Evolutionary conservation across 1,284 basidiomycete species (phyloP).

Genomic region (Crepidotus sp.): DNA sequence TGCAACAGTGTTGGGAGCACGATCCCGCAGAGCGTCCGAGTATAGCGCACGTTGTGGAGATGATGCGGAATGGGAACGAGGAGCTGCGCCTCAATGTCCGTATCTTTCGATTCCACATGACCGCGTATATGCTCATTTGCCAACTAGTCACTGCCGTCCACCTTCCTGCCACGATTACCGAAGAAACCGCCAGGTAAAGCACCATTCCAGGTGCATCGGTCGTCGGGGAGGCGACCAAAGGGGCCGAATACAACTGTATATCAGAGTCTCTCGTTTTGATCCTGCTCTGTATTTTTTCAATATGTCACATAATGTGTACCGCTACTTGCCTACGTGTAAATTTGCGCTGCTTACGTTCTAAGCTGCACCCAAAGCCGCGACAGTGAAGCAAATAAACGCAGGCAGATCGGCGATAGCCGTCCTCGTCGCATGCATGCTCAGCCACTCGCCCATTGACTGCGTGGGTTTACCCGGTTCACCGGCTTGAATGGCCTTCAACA

Average conservation of each 20-base stretch:
- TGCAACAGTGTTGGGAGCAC: slow-evolving; percentile 16
- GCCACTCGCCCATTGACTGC: slow-evolving; percentile 2
- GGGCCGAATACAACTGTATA: slow-evolving; percentile 7
- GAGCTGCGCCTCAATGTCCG: slow-evolving; percentile 7
- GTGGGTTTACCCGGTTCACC: not conserved
- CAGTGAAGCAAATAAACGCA: slow-evolving; percentile 5
- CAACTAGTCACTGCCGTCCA: not conserved
- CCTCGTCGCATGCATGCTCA: not conserved
- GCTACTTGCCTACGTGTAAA: not conserved
- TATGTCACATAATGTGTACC: not conserved
- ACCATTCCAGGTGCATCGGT: slow-evolving; percentile 2
- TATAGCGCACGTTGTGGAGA: slow-evolving; percentile 13
- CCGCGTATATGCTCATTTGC: not conserved
- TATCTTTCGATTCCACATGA: not conserved
- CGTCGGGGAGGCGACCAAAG: slow-evolving; percentile 11
- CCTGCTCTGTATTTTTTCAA: slow-evolving; percentile 1
- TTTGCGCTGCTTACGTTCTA: not conserved
- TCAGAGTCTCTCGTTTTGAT: slow-evolving; percentile 13
- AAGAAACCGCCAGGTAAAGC: slow-evolving; percentile 7
- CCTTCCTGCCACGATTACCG: slow-evolving; percentile 3
- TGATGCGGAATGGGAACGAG: slow-evolving; percentile 12
- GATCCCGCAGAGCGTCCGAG: slow-evolving; percentile 11
- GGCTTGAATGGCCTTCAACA: slow-evolving; percentile 3
- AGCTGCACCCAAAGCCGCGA: not conserved
- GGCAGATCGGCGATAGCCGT: not conserved